These are phyloP conservation scores for Tarenaya hassleriana DNA, from an alignment of 345 rosid species.

Conservation along the genomic window DNA sequence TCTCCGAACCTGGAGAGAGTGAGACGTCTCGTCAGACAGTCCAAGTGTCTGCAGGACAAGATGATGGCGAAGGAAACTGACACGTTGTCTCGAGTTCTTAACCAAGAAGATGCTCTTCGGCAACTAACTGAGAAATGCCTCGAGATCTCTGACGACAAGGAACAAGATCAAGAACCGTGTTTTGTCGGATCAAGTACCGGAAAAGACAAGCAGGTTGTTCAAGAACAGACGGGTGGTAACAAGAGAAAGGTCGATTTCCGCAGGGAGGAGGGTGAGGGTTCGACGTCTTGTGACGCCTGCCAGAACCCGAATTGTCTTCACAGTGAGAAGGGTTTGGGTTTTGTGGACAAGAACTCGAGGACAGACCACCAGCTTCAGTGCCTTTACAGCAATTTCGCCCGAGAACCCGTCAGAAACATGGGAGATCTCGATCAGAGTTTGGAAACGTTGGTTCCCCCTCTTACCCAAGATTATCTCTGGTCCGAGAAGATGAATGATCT, in stretches of 20 bases:
- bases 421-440: conserved; percentile 1
- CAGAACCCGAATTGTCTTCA: conserved; percentile 30
- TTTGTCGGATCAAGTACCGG: conserved; percentile 5
- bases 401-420: conserved; percentile 14
- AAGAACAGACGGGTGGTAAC: conserved; percentile 10
- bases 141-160: conserved; percentile 29
- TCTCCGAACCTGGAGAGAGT: conserved; percentile 34
- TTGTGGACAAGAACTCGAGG: conserved; percentile 39
- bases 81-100: conserved; percentile 51
- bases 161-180: conserved; percentile 17
- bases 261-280: conserved; percentile 16
- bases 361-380: conserved; percentile 33
- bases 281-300: conserved; percentile 24
- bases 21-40: conserved; percentile 46
- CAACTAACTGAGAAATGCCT: conserved; percentile 29
- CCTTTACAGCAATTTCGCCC: conserved; percentile 16
- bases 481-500: conserved; percentile 17
- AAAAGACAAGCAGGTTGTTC: conserved; percentile 6
- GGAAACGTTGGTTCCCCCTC: background rate
- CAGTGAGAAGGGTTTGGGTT: conserved; percentile 27
- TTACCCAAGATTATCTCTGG: background rate
- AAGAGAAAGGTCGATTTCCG: conserved; percentile 8
- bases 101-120: conserved; percentile 46
- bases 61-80: conserved; percentile 55
- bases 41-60: conserved; percentile 59